Evolutionary conservation across 129 eudicot species (phyloP), one percentile per base, ranked within the genome.

Genomic region (Apium graveolens): DNA sequence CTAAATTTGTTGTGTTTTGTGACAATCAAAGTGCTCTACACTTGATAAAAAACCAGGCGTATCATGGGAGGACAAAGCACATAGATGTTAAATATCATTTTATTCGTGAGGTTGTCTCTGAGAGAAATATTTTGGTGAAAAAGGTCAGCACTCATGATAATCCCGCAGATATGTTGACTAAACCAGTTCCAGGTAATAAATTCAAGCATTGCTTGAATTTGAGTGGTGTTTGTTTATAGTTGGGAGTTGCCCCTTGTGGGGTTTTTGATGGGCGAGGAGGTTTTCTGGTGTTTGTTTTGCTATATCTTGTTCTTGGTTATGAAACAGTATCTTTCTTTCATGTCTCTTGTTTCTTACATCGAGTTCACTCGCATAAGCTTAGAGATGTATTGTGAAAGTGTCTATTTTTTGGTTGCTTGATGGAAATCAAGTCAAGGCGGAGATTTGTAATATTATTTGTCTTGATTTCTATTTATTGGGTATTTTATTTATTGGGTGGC

Each of bases 191-290:
- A 24, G 11, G 68, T n/a, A 26, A 60, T 7, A 60, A 60, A 26
- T 60, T 60, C 68, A 60, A 60, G 29, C 68, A 60, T 24, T 60
- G 68, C 68, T 60, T 26, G 68, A 60, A 48, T 60, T 60, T 60
- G 68, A 4, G 27, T 60, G 68, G 68, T n/a, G 4, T 60, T 26
- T 11, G 32, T 60, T 21, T 13, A 1, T 21, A 24, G 14, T 7
- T n/a, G 11, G 10, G 68, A 60, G 68, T 14, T 60, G 68, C 68
- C 68, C 68, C 68, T 5, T n/a, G n/a, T 26, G 32, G n/a, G 32
- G 32, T 13, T 32, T 0, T 60, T 60, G 68, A 60, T 21, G n/a
- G 68, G 68, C 68, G 32, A 60, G 68, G 32, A 60, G 32, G 21
- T 48, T 48, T 0, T 26, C 5, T 60, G 11, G 66, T 18, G 66